Conservation (phyloP, 2,329 filamentous ascomycete genomes). For the Fusarium brevicatenulatum region DNA sequence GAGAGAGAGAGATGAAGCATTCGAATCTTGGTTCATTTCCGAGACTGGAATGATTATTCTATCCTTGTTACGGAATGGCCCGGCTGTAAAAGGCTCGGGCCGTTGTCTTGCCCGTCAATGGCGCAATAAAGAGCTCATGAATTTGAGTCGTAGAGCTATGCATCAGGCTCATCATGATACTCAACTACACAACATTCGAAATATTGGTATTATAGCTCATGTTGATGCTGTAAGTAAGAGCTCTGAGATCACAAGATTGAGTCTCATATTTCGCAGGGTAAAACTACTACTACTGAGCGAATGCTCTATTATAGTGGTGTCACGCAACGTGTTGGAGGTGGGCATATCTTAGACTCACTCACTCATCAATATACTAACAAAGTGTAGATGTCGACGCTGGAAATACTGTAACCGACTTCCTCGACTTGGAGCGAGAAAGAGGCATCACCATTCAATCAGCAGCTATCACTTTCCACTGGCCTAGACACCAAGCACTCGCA, state of each 20-base stretch:
- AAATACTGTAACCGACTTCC: conserved; percentile 96
- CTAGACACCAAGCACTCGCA: conserved; percentile 62
- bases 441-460: conserved; percentile 99
- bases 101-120: conserved; percentile 38
- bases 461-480: conserved; percentile 95
- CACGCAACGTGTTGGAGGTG: conserved; percentile 82
- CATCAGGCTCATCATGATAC: conserved; percentile 40
- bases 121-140: conserved; percentile 26
- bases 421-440: conserved; percentile 88
- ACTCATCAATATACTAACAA: background rate
- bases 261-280: conserved; percentile 65
- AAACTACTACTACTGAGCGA: conserved; percentile 98
- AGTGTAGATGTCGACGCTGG: conserved; percentile 87
- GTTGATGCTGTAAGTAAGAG: conserved; percentile 79
- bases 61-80: conserved; percentile 38
- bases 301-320: conserved; percentile 98
- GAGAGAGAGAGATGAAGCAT: conserved; percentile 21
- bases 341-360: conserved; percentile 5
- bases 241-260: fast-evolving
- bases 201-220: conserved; percentile 98
- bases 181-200: conserved; percentile 71
- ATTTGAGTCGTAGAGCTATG: conserved; percentile 27
- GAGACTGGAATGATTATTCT: conserved; percentile 39
- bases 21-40: conserved; percentile 5
- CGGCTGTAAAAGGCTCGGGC: conserved; percentile 32